Evolutionary conservation across 345 rosid species (phyloP).

Genomic region (Lepidium didymum): DNA sequence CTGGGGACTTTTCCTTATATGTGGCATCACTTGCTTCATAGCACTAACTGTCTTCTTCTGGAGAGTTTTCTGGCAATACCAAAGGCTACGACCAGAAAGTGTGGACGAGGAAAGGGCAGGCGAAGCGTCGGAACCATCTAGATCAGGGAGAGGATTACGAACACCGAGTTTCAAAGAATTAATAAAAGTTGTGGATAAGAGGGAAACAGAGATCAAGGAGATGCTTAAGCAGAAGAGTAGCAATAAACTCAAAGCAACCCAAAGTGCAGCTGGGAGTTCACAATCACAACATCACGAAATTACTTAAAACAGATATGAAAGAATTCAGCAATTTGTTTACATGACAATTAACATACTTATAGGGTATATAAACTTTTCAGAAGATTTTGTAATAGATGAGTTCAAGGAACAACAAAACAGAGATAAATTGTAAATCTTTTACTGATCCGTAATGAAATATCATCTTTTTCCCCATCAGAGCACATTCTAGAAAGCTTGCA

Average conservation of each 20-base stretch:
- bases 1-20: slow-evolving; percentile 95
- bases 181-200: slow-evolving; percentile 58
- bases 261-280: slow-evolving; percentile 36
- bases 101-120: slow-evolving; percentile 29
- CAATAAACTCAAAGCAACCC: slow-evolving; percentile 33
- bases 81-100: slow-evolving; percentile 41
- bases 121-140: slow-evolving; percentile 42
- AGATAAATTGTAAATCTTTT: slow-evolving; percentile 6
- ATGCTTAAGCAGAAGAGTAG: slow-evolving; percentile 47
- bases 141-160: slow-evolving; percentile 35
- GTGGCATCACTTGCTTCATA: slow-evolving; percentile 60
- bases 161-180: slow-evolving; percentile 46
- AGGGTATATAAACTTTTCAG: neutral
- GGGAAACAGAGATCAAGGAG: slow-evolving; percentile 49
- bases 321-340: neutral
- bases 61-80: slow-evolving; percentile 54
- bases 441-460: neutral
- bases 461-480: neutral
- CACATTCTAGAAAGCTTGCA: slow-evolving; percentile 6
- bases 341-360: slow-evolving; percentile 20
- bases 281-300: slow-evolving; percentile 14
- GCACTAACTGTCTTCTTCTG: slow-evolving; percentile 57
- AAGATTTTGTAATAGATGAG: slow-evolving; percentile 27
- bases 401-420: slow-evolving; percentile 4
- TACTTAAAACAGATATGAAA: neutral